A percentile compares a stretch with the other conserved stretches of the same genome.
These are phyloP conservation scores for Gliomastix tumulicola DNA, from an alignment of 2,329 filamentous ascomycete genomes.

Conservation along the genomic window DNA sequence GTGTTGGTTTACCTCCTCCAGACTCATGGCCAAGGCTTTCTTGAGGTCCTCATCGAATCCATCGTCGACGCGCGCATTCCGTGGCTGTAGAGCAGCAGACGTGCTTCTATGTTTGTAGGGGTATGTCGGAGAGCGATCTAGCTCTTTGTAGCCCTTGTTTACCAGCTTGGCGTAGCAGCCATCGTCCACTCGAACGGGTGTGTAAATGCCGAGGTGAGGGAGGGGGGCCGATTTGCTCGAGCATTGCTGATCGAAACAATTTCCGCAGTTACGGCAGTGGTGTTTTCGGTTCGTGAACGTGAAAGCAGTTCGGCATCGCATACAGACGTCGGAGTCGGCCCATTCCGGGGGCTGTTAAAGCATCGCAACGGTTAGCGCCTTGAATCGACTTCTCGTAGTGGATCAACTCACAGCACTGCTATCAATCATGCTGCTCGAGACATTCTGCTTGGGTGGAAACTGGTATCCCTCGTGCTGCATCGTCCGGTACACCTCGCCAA, in stretches of 20 bases:
- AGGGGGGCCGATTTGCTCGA: slow-evolving; percentile 83
- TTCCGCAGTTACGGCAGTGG: slow-evolving; percentile 95
- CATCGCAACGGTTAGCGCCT: neutral
- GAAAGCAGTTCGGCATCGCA: slow-evolving; percentile 92
- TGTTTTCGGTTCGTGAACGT: slow-evolving; percentile 98
- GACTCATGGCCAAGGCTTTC: slow-evolving; percentile 88
- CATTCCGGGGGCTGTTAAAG: slow-evolving; percentile 82
- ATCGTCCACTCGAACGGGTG: slow-evolving; percentile 90
- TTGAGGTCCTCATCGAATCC: slow-evolving; percentile 94
- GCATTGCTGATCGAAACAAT: slow-evolving; percentile 93
- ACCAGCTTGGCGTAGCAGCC: slow-evolving; percentile 89
- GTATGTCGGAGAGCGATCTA: slow-evolving; percentile 39
- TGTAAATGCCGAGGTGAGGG: slow-evolving; percentile 86
- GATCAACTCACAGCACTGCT: slow-evolving; percentile 72
- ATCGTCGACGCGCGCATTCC: slow-evolving; percentile 80
- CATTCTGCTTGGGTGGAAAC: slow-evolving; percentile 79
- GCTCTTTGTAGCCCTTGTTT: slow-evolving; percentile 49
- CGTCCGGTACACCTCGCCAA: slow-evolving; percentile 77
- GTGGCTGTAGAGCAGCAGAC: slow-evolving; percentile 71
- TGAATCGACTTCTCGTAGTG: no score
- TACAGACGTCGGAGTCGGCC: slow-evolving; percentile 96
- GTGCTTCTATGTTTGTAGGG: slow-evolving; percentile 60
- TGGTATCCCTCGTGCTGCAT: slow-evolving; percentile 80
- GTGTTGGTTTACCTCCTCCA: slow-evolving; percentile 82
- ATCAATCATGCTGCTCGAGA: slow-evolving; percentile 96